These are phyloP conservation scores for Millerozyma acaciae DNA, from an alignment of 805 yeast genomes.

Conservation along the genomic window DNA sequence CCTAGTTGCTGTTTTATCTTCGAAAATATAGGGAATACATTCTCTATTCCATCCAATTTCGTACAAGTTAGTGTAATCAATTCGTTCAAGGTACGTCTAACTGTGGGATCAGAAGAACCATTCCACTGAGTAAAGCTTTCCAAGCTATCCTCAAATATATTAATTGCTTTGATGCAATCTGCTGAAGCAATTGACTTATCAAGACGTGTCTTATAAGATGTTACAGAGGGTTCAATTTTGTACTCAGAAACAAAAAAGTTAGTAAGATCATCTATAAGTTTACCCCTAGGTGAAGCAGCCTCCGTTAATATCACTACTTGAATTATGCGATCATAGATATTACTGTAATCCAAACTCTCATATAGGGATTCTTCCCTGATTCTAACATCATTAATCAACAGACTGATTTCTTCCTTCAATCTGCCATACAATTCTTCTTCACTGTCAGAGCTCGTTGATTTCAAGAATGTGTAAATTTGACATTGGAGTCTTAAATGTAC, in stretches of 20 bases:
- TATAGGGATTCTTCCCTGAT: too few species aligned
- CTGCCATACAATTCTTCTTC: too few species aligned
- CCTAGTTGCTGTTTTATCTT: slow-evolving; percentile 36
- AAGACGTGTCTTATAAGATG: slow-evolving; percentile 25
- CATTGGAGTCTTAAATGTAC: slow-evolving; percentile 18
- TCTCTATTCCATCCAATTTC: slow-evolving; percentile 20
- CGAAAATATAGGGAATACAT: slow-evolving; percentile 29
- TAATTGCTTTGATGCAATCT: slow-evolving; percentile 20
- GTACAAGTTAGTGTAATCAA: slow-evolving; percentile 38
- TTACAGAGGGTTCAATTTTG: slow-evolving; percentile 13
- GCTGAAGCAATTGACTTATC: slow-evolving; percentile 21
- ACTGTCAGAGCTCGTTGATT: too few species aligned
- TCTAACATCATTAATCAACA: too few species aligned
- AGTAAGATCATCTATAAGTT: slow-evolving; percentile 12
- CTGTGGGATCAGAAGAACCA: slow-evolving; percentile 24
- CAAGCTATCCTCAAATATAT: slow-evolving; percentile 31
- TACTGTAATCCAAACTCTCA: slow-evolving; percentile 9
- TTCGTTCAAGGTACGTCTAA: slow-evolving; percentile 41
- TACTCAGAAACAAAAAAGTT: slow-evolving; percentile 10
- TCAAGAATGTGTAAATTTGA: too few species aligned
- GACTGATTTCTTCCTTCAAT: too few species aligned
- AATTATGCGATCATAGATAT: slow-evolving; percentile 14
- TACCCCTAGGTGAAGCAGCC: slow-evolving; percentile 17
- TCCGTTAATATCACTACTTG: slow-evolving; percentile 14
- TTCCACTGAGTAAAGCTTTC: slow-evolving; percentile 20